Conservation (phyloP, 2,329 filamentous ascomycete genomes). For the Cytospora leucostoma region DNA sequence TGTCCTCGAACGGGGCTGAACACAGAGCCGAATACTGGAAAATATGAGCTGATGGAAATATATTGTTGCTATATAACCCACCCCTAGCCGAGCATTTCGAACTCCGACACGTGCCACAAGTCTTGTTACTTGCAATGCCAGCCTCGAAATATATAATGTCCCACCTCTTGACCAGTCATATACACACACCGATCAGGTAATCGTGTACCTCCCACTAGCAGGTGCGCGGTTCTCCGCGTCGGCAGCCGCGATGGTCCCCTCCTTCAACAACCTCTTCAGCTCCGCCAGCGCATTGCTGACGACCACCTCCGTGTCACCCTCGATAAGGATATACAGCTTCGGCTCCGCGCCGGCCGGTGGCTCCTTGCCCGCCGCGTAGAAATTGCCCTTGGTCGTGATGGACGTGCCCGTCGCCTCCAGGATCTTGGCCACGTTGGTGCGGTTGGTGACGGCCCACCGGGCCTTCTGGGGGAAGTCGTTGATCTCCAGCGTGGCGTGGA, state of each 20-base stretch:
- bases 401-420: constrained; percentile 91
- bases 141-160: not conserved
- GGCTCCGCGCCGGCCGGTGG: constrained; percentile 74
- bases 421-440: constrained; percentile 98
- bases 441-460: constrained; percentile 96
- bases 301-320: constrained; percentile 92
- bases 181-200: constrained; percentile 57
- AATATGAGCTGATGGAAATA: not conserved
- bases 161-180: not conserved
- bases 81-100: not conserved
- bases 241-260: constrained; percentile 85
- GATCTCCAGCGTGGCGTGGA: constrained; percentile 96
- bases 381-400: constrained; percentile 96
- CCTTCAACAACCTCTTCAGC: constrained; percentile 81
- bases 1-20: too few species aligned
- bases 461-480: constrained; percentile 99
- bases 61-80: not conserved
- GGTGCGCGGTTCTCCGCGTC: constrained; percentile 83
- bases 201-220: constrained; percentile 80
- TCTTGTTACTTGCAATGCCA: not conserved
- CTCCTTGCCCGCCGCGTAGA: constrained; percentile 80
- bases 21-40: too few species aligned
- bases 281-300: constrained; percentile 90
- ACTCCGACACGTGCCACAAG: not conserved
- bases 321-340: constrained; percentile 97